Evolutionary conservation across 1,139 yeast genomes (phyloP), one percentile per base, ranked within the genome.

Genomic region (Taphrina flavorubra): DNA sequence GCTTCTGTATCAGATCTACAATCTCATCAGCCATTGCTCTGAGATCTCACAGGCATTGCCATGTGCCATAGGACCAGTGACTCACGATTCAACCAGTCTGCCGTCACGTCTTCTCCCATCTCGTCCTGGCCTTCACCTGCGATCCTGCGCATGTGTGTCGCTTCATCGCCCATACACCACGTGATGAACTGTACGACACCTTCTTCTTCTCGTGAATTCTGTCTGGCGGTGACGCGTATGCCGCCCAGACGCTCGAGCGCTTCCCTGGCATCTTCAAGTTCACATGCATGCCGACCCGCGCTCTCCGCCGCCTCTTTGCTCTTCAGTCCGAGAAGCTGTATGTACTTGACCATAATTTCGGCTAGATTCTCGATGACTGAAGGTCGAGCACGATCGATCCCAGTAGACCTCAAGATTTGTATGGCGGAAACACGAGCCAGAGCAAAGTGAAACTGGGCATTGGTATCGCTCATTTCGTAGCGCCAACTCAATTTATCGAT

Each of bases 331-430:
- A 89, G 75, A 42, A 84, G 77, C 59, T 78, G 78, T 49, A 89
- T 76, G 75, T 85, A 86, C 59, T 86, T 82, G 16, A 87, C 78
- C 74, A 86, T 83, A 6, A 89, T 72, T 72, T 88, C 94, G 0
- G 92, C 85, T 40, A 88, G 72, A 2, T 85, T 81, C 75, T 88
- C 88, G 13, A 89, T 79, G 8, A 87, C 82, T 7, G 84, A 79
- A 1, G 90, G 88, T 59, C 85, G 80, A 71, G 90, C 85, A 72
- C 86, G 82, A 73, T 89, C 96, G 73, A 89, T 87, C 0, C 96
- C 96, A 20, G 85, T 82, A 0, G 90, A 84, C 70, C 89, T 84
- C 64, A 90, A 80, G 18, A 89, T 79, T 78, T 83, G 96, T 4
- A 63, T 37, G 6, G 71, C 68, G 14, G 64, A 39, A 25, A 70